A percentile compares a stretch with the other conserved stretches of the same genome.
Evolutionary conservation across 116 monocot species (phyloP).

Genomic region (Posidonia oceanica): DNA sequence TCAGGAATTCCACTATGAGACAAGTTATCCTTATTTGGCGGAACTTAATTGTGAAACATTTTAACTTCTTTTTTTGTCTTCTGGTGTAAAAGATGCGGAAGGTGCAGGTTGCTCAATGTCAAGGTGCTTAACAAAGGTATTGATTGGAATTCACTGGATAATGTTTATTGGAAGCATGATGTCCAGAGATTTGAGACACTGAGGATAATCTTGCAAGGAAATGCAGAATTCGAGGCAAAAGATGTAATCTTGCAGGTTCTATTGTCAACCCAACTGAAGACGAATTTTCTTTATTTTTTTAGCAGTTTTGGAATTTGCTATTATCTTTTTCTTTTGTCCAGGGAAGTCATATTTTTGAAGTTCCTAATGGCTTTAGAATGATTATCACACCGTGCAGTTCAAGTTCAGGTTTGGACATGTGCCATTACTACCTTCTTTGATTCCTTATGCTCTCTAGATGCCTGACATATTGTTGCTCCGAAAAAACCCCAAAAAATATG

Average conservation of each 20-base stretch:
- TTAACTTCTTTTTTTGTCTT: neutral
- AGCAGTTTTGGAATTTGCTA: neutral
- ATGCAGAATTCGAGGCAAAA: constrained; percentile 92
- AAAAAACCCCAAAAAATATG: no score
- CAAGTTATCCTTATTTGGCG: no score
- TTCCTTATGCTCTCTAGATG: no score
- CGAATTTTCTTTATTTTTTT: neutral
- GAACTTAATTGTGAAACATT: no score
- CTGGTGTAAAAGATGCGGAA: constrained; percentile 50
- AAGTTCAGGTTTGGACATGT: constrained; percentile 19
- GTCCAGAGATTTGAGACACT: constrained; percentile 58
- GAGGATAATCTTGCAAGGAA: constrained; percentile 71
- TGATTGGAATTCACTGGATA: constrained; percentile 54
- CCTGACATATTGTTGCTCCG: no score
- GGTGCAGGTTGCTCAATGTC: constrained; percentile 76
- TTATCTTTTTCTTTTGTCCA: constrained; percentile 17
- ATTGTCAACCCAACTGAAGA: neutral
- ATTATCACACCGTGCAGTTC: constrained; percentile 27
- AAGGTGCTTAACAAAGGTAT: constrained; percentile 76
- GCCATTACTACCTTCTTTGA: neutral
- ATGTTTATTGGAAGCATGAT: constrained; percentile 94
- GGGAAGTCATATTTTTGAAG: constrained; percentile 89
- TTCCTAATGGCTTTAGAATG: constrained; percentile 84
- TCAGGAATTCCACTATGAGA: no score
- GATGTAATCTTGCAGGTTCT: constrained; percentile 50